These are phyloP conservation scores for Oryza punctata DNA, from an alignment of 176 grass and related monocot species.

Conservation along the genomic window DNA sequence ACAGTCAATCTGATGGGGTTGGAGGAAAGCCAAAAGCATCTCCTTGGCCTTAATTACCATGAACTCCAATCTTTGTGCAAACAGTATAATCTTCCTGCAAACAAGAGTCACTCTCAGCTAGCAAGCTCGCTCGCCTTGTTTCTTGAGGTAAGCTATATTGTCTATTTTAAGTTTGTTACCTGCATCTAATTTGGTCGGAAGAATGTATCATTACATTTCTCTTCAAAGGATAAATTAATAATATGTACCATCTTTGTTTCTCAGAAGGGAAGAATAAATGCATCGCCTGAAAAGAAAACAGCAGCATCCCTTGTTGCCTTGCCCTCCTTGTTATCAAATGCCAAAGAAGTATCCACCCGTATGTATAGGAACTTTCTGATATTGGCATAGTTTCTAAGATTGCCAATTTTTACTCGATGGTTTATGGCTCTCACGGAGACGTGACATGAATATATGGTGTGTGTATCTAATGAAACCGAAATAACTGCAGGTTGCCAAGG, in stretches of 20 bases:
- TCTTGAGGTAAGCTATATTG: slow-evolving; percentile 52
- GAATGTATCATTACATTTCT: slow-evolving; percentile 11
- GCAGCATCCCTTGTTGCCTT: slow-evolving; percentile 37
- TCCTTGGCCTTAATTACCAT: slow-evolving; percentile 60
- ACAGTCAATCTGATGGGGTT: slow-evolving; percentile 54
- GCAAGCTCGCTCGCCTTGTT: slow-evolving; percentile 56
- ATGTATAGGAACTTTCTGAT: slow-evolving; percentile 28
- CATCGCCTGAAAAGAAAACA: slow-evolving; percentile 40
- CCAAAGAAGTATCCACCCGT: slow-evolving; percentile 50
- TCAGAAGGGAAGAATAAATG: slow-evolving; percentile 42
- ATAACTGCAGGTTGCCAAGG: slow-evolving; percentile 35
- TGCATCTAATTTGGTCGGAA: neutral
- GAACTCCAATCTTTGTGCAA: slow-evolving; percentile 87
- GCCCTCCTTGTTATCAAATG: slow-evolving; percentile 24
- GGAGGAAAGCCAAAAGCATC: slow-evolving; percentile 54
- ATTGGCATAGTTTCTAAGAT: slow-evolving; percentile 5
- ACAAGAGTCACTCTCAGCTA: slow-evolving; percentile 65
- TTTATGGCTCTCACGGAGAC: slow-evolving; percentile 20
- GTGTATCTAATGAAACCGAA: slow-evolving; percentile 34
- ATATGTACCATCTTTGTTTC: slow-evolving; percentile 15
- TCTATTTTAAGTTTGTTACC: slow-evolving; percentile 8
- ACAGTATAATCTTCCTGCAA: slow-evolving; percentile 66
- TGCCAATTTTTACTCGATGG: slow-evolving; percentile 26
- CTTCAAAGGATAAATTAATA: neutral
- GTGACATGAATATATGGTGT: slow-evolving; percentile 22